phyloP scores from a whole-genome alignment of 345 rosid genomes.

The Linum usitatissimum region DNA sequence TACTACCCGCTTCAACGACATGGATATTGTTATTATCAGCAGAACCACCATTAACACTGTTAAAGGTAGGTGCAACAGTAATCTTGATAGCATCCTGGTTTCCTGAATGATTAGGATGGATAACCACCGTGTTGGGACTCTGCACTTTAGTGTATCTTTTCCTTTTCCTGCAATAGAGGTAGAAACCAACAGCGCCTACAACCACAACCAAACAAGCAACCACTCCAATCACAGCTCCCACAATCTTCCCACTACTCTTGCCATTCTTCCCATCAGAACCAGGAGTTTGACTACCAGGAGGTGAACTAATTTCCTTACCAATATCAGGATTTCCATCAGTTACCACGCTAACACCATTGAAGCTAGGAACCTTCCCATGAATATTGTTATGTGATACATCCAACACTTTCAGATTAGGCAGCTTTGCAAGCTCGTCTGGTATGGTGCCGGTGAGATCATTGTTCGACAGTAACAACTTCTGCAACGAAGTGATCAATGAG shows the following conservation, averaged over 20 bases:
- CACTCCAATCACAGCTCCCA: no score
- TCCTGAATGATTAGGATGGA: no score
- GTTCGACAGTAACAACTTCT: conserved; percentile 37
- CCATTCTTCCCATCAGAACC: background rate
- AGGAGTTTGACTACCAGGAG: conserved; percentile 11
- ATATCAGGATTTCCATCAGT: conserved; percentile 38
- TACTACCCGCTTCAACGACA: conserved; percentile 45
- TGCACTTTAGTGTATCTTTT: no score
- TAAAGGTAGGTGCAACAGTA: background rate
- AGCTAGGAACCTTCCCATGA: conserved; percentile 41
- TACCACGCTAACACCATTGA: conserved; percentile 26
- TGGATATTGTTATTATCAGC: background rate
- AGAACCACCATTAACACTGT: background rate
- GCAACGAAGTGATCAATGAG: conserved; percentile 41
- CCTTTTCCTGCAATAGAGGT: conserved; percentile 9
- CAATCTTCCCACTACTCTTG: no score
- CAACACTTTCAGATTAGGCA: conserved; percentile 35
- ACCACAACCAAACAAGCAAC: no score
- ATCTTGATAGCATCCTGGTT: background rate
- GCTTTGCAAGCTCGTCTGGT: conserved; percentile 41
- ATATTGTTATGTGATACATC: conserved; percentile 74
- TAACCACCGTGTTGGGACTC: no score
- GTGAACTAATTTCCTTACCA: conserved; percentile 14
- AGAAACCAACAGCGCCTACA: background rate
- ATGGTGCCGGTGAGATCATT: conserved; percentile 51